Evolutionary conservation across 306 rosid species (phyloP), one percentile per base, ranked within the genome.

Genomic region (Cicer cuneatum): DNA sequence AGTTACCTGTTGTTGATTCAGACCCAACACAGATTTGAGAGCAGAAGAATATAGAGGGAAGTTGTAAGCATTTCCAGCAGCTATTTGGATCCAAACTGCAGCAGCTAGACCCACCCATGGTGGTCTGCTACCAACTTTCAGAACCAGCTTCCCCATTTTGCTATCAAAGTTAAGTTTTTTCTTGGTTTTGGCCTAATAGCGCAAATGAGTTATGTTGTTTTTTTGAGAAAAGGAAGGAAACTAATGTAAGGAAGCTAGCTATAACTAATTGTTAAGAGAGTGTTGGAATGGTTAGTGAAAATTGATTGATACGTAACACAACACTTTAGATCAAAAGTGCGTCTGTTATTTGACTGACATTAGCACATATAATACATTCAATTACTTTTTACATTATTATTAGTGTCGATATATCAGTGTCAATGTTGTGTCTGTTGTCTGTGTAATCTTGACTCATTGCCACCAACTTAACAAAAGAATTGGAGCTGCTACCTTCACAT

Each of bases 101-200:
- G 97, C 96, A 5, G 82, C 95, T 78, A 93, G 90, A 46, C 97
- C 98, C 38, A 93, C 97, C 98, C 97, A 93, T 49, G 97, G 98
- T 1, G 98, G 96, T 18, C 98, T 77, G 74, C 89, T 93, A 19
- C 98, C 98, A 8, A 81, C 90, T 86, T 93, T 93, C 38, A 87
- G 75, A 74, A 76, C 85, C 38, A 42, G 65, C 9, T 59, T 82
- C 0, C 86, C 51, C 96, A 90, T 88, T 24, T 45, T 45, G 24
- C 14, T 13, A 24, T 10, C 48, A 29, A 67, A 66, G 13, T 21
- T 66, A 10, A 16, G 6, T 8, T 18, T 2, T 18, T 53, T 13
- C 18, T 58, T 35, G 46, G 45, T 11, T 59, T 59, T 33, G 42
- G 19, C 10, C 43, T 33, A 59, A 13, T 59, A 59, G 2, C 16